Base-by-base conservation (phyloP, 768 basidiomycete genomes). In the Suillus variegatus region DNA sequence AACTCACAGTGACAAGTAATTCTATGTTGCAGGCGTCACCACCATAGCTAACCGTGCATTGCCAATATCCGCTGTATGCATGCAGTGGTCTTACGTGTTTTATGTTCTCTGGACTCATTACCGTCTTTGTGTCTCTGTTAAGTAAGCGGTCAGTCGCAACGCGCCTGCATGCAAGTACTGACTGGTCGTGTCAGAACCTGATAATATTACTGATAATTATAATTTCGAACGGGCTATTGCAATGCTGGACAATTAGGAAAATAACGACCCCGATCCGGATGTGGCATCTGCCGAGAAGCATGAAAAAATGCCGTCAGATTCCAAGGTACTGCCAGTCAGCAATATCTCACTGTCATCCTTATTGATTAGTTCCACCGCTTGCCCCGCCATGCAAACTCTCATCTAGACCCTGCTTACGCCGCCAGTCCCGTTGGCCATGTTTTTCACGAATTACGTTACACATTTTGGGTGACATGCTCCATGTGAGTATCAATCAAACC, bases 361-460 rank as follows among this genome's bases (percentile, higher is more conserved):
- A 62, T 76, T 55, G 71, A 76, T 75, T 46, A 8, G 73, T 65
- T 44, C 25, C 41, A 16, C 22, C 32, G 25, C n/a, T 20, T 40
- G 28, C 13, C 10, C 10, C 43, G 10, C 28, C 28, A 20, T 20
- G 13, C 22, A 38, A 46, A 38, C 14, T 56, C 20, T 54, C 25
- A 65, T 25, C 6, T 35, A 38, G 43, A 32, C 43, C 5, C 9
- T 43, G 32, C 32, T 32, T 32, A 32, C 32, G 32, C 32, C 6
- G 32, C 25, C 22, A 73, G 75, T 79, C 0, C 78, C 78, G 13
- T 61, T 78, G 12, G 75, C 77, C 28, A 77, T 79, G 76, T 79
- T 77, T 71, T 78, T 78, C 68, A 70, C 75, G 8, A 70, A 71
- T 64, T 79, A 79, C 61, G 68, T 79, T 77, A 73, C 67, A 70